These are phyloP conservation scores for Pachyrhizus erosus DNA, from an alignment of 306 rosid genomes.

Conservation along the genomic window DNA sequence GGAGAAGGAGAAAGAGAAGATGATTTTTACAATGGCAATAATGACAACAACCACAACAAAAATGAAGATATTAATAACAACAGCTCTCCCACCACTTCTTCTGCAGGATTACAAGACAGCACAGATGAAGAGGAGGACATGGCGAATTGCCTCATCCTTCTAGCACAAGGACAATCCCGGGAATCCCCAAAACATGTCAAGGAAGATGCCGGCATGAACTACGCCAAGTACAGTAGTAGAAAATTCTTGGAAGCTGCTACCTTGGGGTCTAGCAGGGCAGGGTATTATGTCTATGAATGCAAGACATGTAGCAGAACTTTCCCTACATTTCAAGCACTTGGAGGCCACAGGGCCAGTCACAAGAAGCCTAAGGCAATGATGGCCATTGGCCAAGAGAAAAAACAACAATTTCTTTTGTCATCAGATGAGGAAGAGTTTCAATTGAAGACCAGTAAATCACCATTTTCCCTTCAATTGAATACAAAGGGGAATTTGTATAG, in stretches of 20 bases:
- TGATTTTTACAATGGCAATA: constrained; percentile 6
- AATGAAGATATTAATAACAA: neutral
- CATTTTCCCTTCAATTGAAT: constrained; percentile 60
- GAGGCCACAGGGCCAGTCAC: constrained; percentile 92
- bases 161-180: constrained; percentile 75
- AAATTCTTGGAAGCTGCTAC: constrained; percentile 64
- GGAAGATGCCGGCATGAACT: constrained; percentile 39
- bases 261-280: constrained; percentile 45
- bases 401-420: constrained; percentile 42
- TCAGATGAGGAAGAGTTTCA: constrained; percentile 60
- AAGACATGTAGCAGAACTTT: constrained; percentile 81
- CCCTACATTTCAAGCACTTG: constrained; percentile 89
- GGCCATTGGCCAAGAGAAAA: constrained; percentile 37
- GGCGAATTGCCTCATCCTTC: constrained; percentile 88
- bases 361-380: constrained; percentile 69
- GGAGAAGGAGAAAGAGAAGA: constrained; percentile 44
- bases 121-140: constrained; percentile 81
- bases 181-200: constrained; percentile 40
- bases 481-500: constrained; percentile 49
- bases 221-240: constrained; percentile 57
- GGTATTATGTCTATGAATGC: constrained; percentile 77
- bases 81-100: constrained; percentile 53
- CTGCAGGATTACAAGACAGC: constrained; percentile 49
- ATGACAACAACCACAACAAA: neutral
- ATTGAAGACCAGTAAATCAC: constrained; percentile 46